Percentiles rank a stretch among this genome's conserved stretches.
Conservation (phyloP, 768 basidiomycete genomes). For the Austroboletus festivus region DNA sequence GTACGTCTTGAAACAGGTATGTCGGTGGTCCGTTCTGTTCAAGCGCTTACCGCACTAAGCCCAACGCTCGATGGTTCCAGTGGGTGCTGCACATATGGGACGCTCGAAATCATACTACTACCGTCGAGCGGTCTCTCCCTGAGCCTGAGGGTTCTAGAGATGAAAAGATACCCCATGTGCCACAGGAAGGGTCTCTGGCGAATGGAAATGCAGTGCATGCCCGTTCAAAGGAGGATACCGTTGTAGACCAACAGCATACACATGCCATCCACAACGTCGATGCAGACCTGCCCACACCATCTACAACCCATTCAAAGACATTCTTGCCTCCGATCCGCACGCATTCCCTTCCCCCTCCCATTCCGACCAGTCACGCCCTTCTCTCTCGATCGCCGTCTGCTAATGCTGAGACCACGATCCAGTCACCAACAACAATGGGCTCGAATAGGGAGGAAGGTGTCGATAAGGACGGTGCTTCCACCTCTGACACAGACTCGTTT, state of each 20-base stretch:
- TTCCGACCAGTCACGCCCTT: constrained; percentile 1
- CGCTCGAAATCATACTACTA: neutral
- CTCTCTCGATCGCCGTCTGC: neutral
- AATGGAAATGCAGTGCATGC: too few relatives aligned
- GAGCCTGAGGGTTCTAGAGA: too few relatives aligned
- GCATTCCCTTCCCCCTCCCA: constrained; percentile 8
- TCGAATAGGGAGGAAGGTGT: neutral
- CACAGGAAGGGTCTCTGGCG: too few relatives aligned
- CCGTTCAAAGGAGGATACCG: too few relatives aligned
- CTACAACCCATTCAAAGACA: neutral
- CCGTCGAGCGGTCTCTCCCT: too few relatives aligned
- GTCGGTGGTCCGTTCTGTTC: neutral
- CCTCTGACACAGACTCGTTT: constrained; percentile 12
- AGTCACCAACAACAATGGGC: neutral
- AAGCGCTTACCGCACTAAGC: neutral
- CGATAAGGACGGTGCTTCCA: neutral
- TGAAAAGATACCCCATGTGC: too few relatives aligned
- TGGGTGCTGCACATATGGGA: constrained; percentile 11
- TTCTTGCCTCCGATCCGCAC: constrained; percentile 8
- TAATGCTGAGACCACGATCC: neutral
- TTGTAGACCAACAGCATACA: too few relatives aligned
- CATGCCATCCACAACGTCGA: too few relatives aligned
- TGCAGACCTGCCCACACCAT: too few relatives aligned
- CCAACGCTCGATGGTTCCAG: constrained; percentile 1
- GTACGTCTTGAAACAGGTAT: constrained; percentile 20